Base-by-base conservation (phyloP, 2,329 filamentous ascomycete species). In the Verruconis gallopava region DNA sequence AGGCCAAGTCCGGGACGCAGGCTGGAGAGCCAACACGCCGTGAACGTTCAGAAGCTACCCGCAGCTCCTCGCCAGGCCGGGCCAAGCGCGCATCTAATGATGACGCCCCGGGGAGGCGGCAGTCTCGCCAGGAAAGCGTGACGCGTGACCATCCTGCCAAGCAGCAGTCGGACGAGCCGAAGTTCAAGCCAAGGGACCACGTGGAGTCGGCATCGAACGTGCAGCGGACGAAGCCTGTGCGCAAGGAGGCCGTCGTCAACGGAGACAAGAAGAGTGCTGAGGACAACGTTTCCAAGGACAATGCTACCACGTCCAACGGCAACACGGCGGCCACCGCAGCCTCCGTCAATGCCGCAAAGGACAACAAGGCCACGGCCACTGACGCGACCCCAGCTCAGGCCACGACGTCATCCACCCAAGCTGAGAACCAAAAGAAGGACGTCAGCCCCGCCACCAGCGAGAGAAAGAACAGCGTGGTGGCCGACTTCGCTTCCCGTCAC, bases 31-130 rank as follows among this genome's bases (percentile, higher is more conserved):
- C 6, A 36, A 9, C 41, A 13, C 18, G 35, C n/a, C 18, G 20
- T n/a, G 33, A 20, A 22, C 40, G 40, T 12, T 4, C 40, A 11
- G 53, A 46, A 14, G 36, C 48, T 11, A 44, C 46, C 12, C 52
- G 53, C 35, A 58, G 61, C 18, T 40, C 49, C 4, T 56, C 56
- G 37, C 52, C 56, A 5, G 39, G 21, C 19, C 61, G 58, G 44
- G 39, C 49, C 4, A 62, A 62, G 51, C 55, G 60, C 37, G 49
- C 54, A 28, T 53, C 49, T 9, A 61, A 54, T 42, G 53, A 53
- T 30, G 50, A 55, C 17, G 58, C 61, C 3, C 43, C 37, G n/a
- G 36, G 43, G 5, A 40, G 33, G 28, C 35, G 42, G 37, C 33
- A 44, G 30, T 37, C 21, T 20, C 38, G 21, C 22, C 44, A 12